Percentiles rank a stretch among this genome's conserved stretches.
phyloP scores from a whole-genome alignment of 2,329 filamentous ascomycete genomes.

The Fusarium sacchari region DNA sequence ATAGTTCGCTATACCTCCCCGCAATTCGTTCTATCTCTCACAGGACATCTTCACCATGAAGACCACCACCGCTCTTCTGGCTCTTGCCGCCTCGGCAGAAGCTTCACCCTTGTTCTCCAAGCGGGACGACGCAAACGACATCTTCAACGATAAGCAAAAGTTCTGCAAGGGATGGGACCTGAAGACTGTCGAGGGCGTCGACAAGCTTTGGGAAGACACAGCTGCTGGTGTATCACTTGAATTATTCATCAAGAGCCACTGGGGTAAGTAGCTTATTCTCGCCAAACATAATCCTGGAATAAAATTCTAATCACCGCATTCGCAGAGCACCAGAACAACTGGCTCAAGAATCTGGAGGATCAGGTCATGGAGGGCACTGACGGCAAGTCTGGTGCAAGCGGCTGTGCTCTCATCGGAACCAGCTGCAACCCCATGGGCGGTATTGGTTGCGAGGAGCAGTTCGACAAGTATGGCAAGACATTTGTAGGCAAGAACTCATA shows the following conservation, averaged over 20 bases:
- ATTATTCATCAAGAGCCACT: constrained; percentile 10
- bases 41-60: background rate
- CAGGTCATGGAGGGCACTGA: background rate
- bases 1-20: fast-evolving
- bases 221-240: constrained; percentile 3
- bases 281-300: fast-evolving
- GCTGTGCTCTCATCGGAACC: background rate
- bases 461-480: background rate
- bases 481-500: constrained; percentile 8
- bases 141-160: background rate
- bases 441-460: background rate
- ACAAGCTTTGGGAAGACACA: constrained; percentile 14
- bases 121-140: background rate
- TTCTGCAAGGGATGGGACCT: constrained; percentile 18
- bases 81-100: background rate
- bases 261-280: background rate
- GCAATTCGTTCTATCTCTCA: fast-evolving
- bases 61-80: background rate
- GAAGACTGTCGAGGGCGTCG: constrained; percentile 2
- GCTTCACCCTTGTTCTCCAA: background rate
- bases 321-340: constrained; percentile 5
- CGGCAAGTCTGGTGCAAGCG: constrained; percentile 5
- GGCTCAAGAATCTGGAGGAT: constrained; percentile 13
- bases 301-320: fast-evolving
- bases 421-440: background rate